Percentiles rank a stretch among this genome's conserved stretches.
phyloP scores from a whole-genome alignment of 2,329 filamentous ascomycete genomes.

The Rutstroemia sp. region DNA sequence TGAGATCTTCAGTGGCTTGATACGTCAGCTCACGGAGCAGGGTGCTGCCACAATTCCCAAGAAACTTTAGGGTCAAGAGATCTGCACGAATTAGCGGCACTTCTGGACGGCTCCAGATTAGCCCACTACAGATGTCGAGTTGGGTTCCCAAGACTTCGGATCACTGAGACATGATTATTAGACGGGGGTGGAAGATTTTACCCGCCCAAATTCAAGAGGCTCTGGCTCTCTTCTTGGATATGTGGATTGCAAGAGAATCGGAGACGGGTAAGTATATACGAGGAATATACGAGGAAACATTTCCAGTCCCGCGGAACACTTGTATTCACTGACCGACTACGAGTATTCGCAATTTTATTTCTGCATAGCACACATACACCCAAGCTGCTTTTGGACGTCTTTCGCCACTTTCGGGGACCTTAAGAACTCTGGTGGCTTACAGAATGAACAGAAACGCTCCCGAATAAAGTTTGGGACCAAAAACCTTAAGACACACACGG shows the following conservation, averaged over 20 bases:
- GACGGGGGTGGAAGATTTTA: too few relatives aligned
- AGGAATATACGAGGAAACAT: too few relatives aligned
- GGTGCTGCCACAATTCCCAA: background rate
- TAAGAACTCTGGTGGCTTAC: background rate
- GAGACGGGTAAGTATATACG: too few relatives aligned
- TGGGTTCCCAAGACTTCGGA: too few relatives aligned
- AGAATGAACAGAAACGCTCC: background rate
- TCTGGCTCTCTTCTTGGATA: too few relatives aligned
- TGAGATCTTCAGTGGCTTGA: background rate
- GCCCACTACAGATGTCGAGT: too few relatives aligned
- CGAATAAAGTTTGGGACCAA: too few relatives aligned
- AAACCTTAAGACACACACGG: too few relatives aligned
- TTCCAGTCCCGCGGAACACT: too few relatives aligned
- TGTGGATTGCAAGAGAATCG: too few relatives aligned
- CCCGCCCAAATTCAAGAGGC: too few relatives aligned
- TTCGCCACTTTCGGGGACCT: background rate
- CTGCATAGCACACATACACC: background rate
- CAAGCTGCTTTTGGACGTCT: background rate
- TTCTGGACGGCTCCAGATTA: background rate
- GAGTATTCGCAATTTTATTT: slow-evolving; percentile 1
- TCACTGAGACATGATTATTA: too few relatives aligned
- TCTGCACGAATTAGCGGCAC: background rate
- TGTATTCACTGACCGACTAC: background rate
- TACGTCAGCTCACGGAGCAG: background rate
- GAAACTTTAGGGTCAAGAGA: background rate